A percentile compares a stretch with the other conserved stretches of the same genome.
These are phyloP conservation scores for Lactifluus volemus DNA, from an alignment of 768 basidiomycete genomes.

Conservation along the genomic window DNA sequence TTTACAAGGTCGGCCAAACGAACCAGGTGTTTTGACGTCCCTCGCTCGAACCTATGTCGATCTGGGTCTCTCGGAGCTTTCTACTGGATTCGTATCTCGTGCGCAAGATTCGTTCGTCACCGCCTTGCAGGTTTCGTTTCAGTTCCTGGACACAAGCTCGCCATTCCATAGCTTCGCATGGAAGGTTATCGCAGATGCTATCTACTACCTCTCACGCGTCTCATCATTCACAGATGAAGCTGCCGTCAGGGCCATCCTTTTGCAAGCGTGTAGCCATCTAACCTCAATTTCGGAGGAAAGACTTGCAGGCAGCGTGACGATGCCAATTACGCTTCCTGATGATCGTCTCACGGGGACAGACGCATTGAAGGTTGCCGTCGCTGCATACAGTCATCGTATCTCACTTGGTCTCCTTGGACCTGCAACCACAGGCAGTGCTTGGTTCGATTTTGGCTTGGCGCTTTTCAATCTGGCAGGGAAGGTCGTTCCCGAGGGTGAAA, in stretches of 20 bases:
- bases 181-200: constrained; percentile 76
- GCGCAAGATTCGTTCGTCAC: constrained; percentile 64
- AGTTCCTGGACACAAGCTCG: constrained; percentile 40
- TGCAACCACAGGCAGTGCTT: constrained; percentile 45
- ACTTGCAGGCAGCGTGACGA: constrained; percentile 34
- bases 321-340: constrained; percentile 20
- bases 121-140: constrained; percentile 46
- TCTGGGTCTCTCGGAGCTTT: constrained; percentile 54
- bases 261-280: constrained; percentile 31
- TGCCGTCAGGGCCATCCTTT: constrained; percentile 29
- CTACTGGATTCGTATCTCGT: constrained; percentile 63
- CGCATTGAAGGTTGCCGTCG: constrained; percentile 44
- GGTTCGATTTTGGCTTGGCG: constrained; percentile 65
- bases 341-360: constrained; percentile 26
- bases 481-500: constrained; percentile 24
- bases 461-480: constrained; percentile 42
- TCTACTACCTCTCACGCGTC: constrained; percentile 53
- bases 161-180: constrained; percentile 69
- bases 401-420: constrained; percentile 48
- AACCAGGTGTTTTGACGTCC: constrained; percentile 63
- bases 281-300: constrained; percentile 33
- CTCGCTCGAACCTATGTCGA: constrained; percentile 67
- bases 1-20: constrained; percentile 45
- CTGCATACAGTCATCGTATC: constrained; percentile 53
- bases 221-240: constrained; percentile 41